Evolutionary conservation across 331 rosid genomes (phyloP), one percentile per base, ranked within the genome.

Genomic region (Spiraea crenata): DNA sequence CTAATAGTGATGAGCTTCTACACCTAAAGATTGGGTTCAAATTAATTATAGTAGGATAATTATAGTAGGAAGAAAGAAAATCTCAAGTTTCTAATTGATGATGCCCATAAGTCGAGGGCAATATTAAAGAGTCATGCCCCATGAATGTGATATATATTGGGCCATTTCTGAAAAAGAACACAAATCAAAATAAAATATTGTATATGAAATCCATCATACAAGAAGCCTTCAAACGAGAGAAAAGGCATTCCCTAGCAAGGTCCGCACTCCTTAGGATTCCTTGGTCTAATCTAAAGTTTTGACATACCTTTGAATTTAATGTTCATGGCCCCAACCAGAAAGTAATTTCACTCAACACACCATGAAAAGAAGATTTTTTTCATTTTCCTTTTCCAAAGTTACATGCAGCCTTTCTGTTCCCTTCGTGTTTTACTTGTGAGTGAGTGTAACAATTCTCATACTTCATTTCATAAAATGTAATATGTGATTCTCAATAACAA

Each of bases 291-390:
- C 31, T 57, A 15, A 12, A 67, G 59, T 51, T 39, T 68, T 38
- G 62, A 52, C 40, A 17, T 17, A 39, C 39, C 5, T 57, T 34
- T 25, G 38, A 11, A 58, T 31, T 60, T 38, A 25, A 35, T 8
- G 40, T 61, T 41, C 47, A 8, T 55, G 72, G 59, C 59, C 72
- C 72, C 50, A 69, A 40, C 5, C 25, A 55, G 34, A 54, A 68
- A 54, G 31, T 5, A 57, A 57, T 35, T 69, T n/a, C 52, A 47
- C 2, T 19, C 7, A 5, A 54, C 19, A 54, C 9, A 54, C 9
- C 63, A 14, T 58, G 3, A 58, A 58, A 58, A 58, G 20, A 34
- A 35, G 42, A 58, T 56, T 56, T 9, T 20, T 34, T 58, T 14
- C 63, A 14, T 34, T 58, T 56, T 58, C 11, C 63, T 57, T 57